Evolutionary conservation across 2,329 filamentous ascomycete genomes (phyloP).

Genomic region (Ascochyta koolunga): DNA sequence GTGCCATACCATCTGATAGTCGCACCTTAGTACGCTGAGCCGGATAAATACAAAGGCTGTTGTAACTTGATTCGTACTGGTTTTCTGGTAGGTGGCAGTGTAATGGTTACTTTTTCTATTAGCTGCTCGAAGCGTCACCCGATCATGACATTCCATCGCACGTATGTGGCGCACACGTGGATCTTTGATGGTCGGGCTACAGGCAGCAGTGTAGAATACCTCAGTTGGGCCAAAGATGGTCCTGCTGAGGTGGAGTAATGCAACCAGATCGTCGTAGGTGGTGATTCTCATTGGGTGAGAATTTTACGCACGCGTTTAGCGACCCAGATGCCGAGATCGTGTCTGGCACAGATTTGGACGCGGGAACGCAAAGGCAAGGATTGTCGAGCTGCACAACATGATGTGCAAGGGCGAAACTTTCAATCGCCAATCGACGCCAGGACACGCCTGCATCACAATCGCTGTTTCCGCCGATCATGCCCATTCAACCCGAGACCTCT

Average conservation of each 20-base stretch:
- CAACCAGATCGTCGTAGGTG: background rate
- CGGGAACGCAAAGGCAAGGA: background rate
- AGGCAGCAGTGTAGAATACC: background rate
- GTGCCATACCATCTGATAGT: background rate
- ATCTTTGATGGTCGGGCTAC: background rate
- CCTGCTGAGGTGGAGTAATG: background rate
- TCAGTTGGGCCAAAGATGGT: background rate
- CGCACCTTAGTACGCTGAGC: background rate
- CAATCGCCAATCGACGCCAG: constrained; percentile 9
- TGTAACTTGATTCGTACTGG: constrained; percentile 8
- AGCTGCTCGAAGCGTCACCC: constrained; percentile 13
- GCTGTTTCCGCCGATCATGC: constrained; percentile 12
- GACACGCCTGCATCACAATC: constrained; percentile 5
- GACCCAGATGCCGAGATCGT: background rate
- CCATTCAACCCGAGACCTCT: constrained; percentile 11
- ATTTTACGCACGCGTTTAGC: background rate
- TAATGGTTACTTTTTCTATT: constrained; percentile 12
- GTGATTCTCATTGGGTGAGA: background rate
- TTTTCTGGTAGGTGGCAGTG: background rate
- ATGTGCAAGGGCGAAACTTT: constrained; percentile 15
- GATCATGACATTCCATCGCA: constrained; percentile 10
- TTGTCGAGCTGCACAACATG: constrained; percentile 12
- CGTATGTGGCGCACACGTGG: constrained; percentile 9
- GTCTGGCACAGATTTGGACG: background rate
- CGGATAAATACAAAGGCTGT: constrained; percentile 6